Conservation (phyloP, 2,329 filamentous ascomycete genomes). For the Aspergillus calidoustus region DNA sequence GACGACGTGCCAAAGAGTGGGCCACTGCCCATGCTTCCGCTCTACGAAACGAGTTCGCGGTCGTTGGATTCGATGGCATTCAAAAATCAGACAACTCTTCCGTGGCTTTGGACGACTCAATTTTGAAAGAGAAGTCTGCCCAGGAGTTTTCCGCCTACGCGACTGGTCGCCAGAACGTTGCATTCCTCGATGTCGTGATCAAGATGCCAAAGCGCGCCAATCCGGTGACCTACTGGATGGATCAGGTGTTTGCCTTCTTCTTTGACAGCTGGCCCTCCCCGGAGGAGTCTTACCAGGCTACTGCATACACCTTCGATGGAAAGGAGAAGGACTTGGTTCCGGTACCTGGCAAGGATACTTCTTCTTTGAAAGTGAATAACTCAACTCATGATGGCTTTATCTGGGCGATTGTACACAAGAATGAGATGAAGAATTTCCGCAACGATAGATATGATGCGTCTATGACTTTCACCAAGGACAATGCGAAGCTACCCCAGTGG, state of each 20-base stretch:
- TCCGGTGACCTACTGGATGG: constrained; percentile 69
- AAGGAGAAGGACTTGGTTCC: constrained; percentile 81
- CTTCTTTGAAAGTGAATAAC: constrained; percentile 54
- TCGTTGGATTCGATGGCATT: constrained; percentile 75
- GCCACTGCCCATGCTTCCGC: constrained; percentile 72
- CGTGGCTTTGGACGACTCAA: constrained; percentile 51
- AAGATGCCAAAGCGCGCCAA: constrained; percentile 86
- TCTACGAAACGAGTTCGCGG: constrained; percentile 80
- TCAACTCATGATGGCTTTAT: constrained; percentile 86
- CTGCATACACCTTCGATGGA: constrained; percentile 88
- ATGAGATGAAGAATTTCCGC: constrained; percentile 84
- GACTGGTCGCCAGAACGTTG: constrained; percentile 88
- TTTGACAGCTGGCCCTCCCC: constrained; percentile 75
- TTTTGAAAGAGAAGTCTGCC: constrained; percentile 84
- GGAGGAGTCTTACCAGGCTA: constrained; percentile 74
- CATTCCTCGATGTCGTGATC: constrained; percentile 85
- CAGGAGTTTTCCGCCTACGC: constrained; percentile 88
- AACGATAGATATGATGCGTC: constrained; percentile 94
- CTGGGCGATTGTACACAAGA: constrained; percentile 94
- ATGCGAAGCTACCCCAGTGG: constrained; percentile 86
- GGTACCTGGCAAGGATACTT: constrained; percentile 65
- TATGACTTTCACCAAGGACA: constrained; percentile 90
- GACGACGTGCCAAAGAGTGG: constrained; percentile 79
- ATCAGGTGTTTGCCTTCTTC: constrained; percentile 74
- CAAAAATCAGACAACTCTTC: constrained; percentile 53